Evolutionary conservation across 345 rosid species (phyloP), one percentile per base, ranked within the genome.

Genomic region (Viola odorata): DNA sequence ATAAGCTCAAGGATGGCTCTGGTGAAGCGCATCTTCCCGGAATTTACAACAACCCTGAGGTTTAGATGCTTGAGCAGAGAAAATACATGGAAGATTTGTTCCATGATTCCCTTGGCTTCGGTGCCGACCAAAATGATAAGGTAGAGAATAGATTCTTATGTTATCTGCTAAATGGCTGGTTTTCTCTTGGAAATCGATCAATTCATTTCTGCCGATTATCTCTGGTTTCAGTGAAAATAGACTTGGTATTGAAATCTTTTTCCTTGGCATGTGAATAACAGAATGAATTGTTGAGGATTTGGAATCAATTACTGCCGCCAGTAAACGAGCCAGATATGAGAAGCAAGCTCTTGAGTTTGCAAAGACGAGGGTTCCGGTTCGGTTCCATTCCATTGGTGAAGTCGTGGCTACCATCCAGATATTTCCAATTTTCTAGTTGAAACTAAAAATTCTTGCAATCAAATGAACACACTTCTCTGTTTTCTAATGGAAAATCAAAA

Each of bases 241-340:
- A n/a, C n/a, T n/a, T n/a, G n/a, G n/a, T n/a, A n/a, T n/a, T n/a
- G n/a, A n/a, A n/a, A n/a, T n/a, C n/a, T n/a, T n/a, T n/a, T n/a
- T n/a, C n/a, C n/a, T n/a, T n/a, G n/a, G n/a, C n/a, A n/a, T 55
- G 50, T 37, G 12, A 57, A 45, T 75, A 49, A 56, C 61, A 91
- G 91, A 90, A 85, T n/a, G 98, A 79, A 85, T 92, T 56, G 94
- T 89, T 37, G 98, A 92, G 70, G 96, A 92, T 81, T 87, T 92
- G 57, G 98, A 89, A 76, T 89, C 94, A 37, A 92, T 92, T 23
- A 57, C 62, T 53, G 87, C 87, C 17, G 78, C 77, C 45, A 50
- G 79, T 60, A 71, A 51, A 63, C 74, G 94, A 60, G 94, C 98
- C 41, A 48, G 59, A 52, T 87, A 96, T 36, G 98, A 92, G 80